Conservation (phyloP, 1,284 basidiomycete genomes). For the Boletus sp. region DNA sequence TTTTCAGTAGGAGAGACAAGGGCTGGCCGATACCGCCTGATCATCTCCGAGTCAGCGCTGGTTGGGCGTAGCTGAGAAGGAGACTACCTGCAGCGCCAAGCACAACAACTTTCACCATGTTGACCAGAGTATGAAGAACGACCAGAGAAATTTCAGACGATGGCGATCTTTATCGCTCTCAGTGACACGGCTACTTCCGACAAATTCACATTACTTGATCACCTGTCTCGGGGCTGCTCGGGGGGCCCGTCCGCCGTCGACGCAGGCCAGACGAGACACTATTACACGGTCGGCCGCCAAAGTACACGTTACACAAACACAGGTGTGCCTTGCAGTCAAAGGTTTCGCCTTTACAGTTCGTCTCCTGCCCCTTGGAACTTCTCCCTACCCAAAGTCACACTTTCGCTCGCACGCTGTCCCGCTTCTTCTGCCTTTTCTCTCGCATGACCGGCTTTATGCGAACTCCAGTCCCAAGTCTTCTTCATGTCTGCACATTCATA, state of each 20-base stretch:
- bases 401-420: conserved; percentile 18
- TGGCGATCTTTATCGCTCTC: conserved; percentile 21
- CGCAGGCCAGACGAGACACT: background rate
- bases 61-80: background rate
- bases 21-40: conserved; percentile 90
- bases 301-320: background rate
- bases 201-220: conserved; percentile 2
- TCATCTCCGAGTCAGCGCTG: conserved; percentile 6
- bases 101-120: conserved; percentile 89
- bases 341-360: conserved; percentile 12
- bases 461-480: conserved; percentile 20
- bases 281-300: too few relatives aligned
- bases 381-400: conserved; percentile 23
- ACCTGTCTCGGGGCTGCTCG: background rate
- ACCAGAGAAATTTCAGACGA: background rate
- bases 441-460: conserved; percentile 32
- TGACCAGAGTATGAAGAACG: conserved; percentile 39
- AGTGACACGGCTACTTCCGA: conserved; percentile 23
- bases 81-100: conserved; percentile 82
- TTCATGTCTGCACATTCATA: conserved; percentile 18
- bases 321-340: background rate
- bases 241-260: too few relatives aligned
- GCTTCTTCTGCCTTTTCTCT: conserved; percentile 23
- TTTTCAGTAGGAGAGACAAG: conserved; percentile 86
- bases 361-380: conserved; percentile 13